Conservation (phyloP, 164 flowering plant genomes). For the Sedum album region DNA sequence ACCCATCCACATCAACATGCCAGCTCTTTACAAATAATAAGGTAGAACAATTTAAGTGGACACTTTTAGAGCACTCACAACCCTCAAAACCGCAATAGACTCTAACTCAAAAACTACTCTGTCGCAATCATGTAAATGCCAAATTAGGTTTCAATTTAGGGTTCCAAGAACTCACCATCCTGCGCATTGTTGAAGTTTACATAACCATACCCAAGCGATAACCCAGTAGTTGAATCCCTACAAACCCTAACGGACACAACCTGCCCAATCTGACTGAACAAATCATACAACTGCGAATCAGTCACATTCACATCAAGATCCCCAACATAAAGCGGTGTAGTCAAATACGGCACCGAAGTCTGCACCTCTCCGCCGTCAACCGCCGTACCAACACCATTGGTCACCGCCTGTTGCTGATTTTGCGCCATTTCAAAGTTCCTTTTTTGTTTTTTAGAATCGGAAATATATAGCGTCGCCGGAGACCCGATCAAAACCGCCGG, state of each 20-base stretch:
- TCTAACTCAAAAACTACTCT: not conserved
- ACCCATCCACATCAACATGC: too few relatives aligned
- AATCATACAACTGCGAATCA: slow-evolving; percentile 42
- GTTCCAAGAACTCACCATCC: slow-evolving; percentile 33
- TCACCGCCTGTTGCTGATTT: not conserved
- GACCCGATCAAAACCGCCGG: not conserved
- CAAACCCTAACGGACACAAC: slow-evolving; percentile 72
- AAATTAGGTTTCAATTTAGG: not conserved
- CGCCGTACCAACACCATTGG: slow-evolving; percentile 7
- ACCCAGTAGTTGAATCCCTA: slow-evolving; percentile 45
- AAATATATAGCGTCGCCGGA: not conserved
- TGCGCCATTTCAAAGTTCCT: not conserved
- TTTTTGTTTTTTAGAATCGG: not conserved
- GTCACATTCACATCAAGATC: slow-evolving; percentile 65
- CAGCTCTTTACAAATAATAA: too few relatives aligned
- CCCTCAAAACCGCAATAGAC: not conserved
- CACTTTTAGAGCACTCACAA: too few relatives aligned
- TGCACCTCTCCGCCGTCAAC: slow-evolving; percentile 17
- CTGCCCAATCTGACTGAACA: slow-evolving; percentile 33
- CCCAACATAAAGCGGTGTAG: slow-evolving; percentile 73
- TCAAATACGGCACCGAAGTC: slow-evolving; percentile 15
- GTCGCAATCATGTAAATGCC: not conserved
- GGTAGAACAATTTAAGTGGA: too few relatives aligned
- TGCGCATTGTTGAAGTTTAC: slow-evolving; percentile 49
- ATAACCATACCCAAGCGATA: slow-evolving; percentile 79